phyloP scores from a whole-genome alignment of 2,329 filamentous ascomycete species.

The Claviceps lovelessii region DNA sequence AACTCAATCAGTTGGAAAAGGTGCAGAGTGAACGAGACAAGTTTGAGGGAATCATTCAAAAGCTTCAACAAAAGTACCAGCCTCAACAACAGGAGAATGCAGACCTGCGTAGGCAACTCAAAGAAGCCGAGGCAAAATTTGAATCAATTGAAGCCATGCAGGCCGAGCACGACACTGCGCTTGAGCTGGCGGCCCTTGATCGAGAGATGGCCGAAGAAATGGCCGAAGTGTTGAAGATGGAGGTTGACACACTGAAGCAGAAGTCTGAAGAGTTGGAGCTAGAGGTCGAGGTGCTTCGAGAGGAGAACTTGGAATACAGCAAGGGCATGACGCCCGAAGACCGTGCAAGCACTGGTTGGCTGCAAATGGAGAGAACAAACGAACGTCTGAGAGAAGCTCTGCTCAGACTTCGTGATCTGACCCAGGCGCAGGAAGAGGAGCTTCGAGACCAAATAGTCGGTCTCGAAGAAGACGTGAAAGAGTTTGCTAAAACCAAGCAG shows the following conservation, averaged over 20 bases:
- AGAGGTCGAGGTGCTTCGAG: constrained; percentile 72
- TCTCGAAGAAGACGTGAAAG: constrained; percentile 58
- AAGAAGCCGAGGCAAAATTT: constrained; percentile 57
- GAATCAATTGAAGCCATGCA: constrained; percentile 56
- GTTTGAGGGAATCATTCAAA: constrained; percentile 75
- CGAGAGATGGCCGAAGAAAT: constrained; percentile 94
- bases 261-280: constrained; percentile 74
- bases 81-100: constrained; percentile 66
- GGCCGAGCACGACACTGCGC: constrained; percentile 64
- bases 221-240: constrained; percentile 65
- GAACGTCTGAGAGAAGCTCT: constrained; percentile 77
- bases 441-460: constrained; percentile 60
- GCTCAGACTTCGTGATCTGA: constrained; percentile 70
- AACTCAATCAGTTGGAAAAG: constrained; percentile 63
- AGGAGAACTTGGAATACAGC: constrained; percentile 74
- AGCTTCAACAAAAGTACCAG: constrained; percentile 78
- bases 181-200: constrained; percentile 81
- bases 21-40: constrained; percentile 63
- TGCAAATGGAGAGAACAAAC: constrained; percentile 84
- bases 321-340: constrained; percentile 83
- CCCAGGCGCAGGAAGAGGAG: constrained; percentile 70
- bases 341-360: constrained; percentile 70
- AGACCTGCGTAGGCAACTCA: constrained; percentile 62
- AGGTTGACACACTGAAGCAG: constrained; percentile 62
- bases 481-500: constrained; percentile 50